Percentiles rank a stretch among this genome's conserved stretches.
phyloP scores from a whole-genome alignment of 176 grass and related monocot genomes.

The Oryza officinalis region DNA sequence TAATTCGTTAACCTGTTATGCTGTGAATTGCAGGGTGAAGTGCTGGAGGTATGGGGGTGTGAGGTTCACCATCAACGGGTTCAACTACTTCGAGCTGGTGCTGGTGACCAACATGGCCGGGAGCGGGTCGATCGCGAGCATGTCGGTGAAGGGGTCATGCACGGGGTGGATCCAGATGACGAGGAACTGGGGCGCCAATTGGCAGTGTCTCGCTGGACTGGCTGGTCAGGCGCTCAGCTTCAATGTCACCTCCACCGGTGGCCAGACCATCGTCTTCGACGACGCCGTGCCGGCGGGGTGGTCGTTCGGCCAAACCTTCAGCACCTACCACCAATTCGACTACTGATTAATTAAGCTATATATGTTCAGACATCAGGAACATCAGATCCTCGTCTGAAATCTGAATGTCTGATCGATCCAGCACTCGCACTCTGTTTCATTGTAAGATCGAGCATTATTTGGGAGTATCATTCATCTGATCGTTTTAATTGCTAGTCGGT shows the following conservation, averaged over 20 bases:
- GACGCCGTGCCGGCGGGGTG: conserved; percentile 34
- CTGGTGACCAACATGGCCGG: conserved; percentile 49
- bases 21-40: conserved; percentile 26
- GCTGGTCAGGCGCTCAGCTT: conserved; percentile 46
- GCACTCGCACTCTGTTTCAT: background rate
- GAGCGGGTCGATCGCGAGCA: conserved; percentile 26
- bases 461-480: background rate
- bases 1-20: too few species aligned
- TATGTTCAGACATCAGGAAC: background rate
- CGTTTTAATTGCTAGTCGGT: background rate
- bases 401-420: background rate
- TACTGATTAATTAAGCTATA: conserved; percentile 3
- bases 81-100: conserved; percentile 51
- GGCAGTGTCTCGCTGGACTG: background rate
- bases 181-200: conserved; percentile 64
- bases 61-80: conserved; percentile 45
- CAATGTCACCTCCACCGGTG: conserved; percentile 43
- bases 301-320: conserved; percentile 56
- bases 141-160: conserved; percentile 28
- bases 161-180: conserved; percentile 38
- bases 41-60: conserved; percentile 43
- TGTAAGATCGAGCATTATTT: background rate
- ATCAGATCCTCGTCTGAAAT: background rate
- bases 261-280: conserved; percentile 36
- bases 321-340: conserved; percentile 36